Evolutionary conservation across 805 yeast species (phyloP).

Genomic region (Yarrowia phangngaensis): DNA sequence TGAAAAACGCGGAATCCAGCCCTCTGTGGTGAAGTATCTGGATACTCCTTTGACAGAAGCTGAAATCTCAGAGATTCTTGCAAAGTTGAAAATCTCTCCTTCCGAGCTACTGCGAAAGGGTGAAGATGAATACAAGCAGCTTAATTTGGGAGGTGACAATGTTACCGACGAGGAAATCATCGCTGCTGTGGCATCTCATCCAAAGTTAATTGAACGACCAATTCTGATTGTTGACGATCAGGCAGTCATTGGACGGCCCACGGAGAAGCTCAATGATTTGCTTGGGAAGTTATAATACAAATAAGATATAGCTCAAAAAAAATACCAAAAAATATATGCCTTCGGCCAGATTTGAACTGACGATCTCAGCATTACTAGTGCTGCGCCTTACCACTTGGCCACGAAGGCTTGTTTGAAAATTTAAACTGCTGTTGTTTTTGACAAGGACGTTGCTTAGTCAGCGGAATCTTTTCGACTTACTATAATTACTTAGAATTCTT

Average conservation of each 20-base stretch:
- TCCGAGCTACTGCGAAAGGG: conserved; percentile 14
- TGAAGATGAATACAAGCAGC: conserved; percentile 2
- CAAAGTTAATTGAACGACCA: conserved; percentile 22
- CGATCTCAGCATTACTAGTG: neutral
- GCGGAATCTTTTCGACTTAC: too few species aligned
- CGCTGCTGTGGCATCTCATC: conserved; percentile 11
- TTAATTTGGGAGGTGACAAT: neutral
- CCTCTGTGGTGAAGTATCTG: conserved; percentile 12
- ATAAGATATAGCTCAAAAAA: neutral
- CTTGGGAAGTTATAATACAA: conserved; percentile 10
- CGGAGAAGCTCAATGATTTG: conserved; percentile 11
- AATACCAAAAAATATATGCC: neutral
- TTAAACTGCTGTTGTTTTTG: too few species aligned
- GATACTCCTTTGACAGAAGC: conserved; percentile 5
- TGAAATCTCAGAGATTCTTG: neutral
- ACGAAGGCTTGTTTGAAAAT: too few species aligned
- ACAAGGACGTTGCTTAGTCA: too few species aligned
- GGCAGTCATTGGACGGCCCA: conserved; percentile 23
- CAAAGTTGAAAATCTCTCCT: conserved; percentile 5
- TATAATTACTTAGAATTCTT: too few species aligned
- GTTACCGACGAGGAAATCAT: neutral
- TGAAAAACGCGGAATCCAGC: neutral
- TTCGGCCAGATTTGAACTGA: neutral
- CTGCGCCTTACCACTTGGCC: too few species aligned
- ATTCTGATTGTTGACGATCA: conserved; percentile 21